phyloP scores from a whole-genome alignment of 225 moss, liverwort and hornwort species.

The Climacium dendroides region DNA sequence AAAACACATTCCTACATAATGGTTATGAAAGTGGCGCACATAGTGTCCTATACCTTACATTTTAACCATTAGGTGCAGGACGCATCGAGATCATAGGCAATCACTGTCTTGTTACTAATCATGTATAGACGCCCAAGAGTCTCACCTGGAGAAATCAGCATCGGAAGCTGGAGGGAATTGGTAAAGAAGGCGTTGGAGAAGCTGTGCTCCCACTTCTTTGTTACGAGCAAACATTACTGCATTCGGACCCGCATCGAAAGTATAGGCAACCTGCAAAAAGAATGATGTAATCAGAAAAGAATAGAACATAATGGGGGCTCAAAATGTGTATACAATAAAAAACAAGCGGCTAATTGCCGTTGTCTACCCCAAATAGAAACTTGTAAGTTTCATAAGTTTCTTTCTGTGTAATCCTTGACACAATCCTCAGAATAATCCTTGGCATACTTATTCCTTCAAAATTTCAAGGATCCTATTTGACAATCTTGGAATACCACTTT shows the following conservation, averaged over 20 bases:
- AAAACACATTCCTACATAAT: not conserved
- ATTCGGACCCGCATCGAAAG: constrained; percentile 97
- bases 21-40: not conserved
- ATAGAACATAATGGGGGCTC: not conserved
- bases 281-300: not conserved
- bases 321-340: not conserved
- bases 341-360: not conserved
- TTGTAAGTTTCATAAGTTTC: not conserved
- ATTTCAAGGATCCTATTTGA: not conserved
- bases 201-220: constrained; percentile 49
- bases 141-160: constrained; percentile 77
- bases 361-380: not conserved
- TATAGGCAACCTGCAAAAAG: constrained; percentile 71
- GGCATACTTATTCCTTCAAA: not conserved
- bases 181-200: constrained; percentile 80
- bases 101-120: not conserved
- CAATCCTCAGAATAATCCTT: not conserved
- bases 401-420: not conserved
- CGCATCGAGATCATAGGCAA: not conserved
- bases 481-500: not conserved
- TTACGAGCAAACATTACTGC: constrained; percentile 91
- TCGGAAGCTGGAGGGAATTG: constrained; percentile 79
- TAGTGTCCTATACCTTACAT: not conserved
- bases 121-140: not conserved
- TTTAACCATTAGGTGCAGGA: not conserved